Evolutionary conservation across 108 stramenopile species (phyloP).

Genomic region (Cylindrotheca fusiformis): DNA sequence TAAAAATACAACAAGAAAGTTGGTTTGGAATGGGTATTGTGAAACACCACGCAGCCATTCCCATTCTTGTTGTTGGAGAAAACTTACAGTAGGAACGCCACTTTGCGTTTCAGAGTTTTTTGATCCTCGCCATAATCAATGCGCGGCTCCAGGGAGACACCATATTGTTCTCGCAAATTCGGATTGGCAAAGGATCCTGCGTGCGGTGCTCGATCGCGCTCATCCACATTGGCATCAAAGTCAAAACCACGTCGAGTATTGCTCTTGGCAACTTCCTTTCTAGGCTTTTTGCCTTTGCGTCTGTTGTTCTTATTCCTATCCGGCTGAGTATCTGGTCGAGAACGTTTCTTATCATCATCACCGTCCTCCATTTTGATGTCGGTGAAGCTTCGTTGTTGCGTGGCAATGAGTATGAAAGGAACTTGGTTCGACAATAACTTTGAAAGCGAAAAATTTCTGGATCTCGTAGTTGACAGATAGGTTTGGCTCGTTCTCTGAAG

Average conservation of each 20-base stretch:
- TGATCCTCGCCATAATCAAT: conserved; percentile 1
- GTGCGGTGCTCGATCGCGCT: conserved; percentile 34
- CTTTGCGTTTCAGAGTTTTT: conserved; percentile 41
- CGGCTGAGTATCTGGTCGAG: too few relatives aligned
- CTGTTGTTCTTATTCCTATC: neutral
- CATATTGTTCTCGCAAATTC: conserved; percentile 48
- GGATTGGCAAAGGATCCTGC: conserved; percentile 70
- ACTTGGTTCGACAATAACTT: too few relatives aligned
- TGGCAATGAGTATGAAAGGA: too few relatives aligned
- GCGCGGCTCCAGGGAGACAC: conserved; percentile 11
- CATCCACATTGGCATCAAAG: conserved; percentile 22
- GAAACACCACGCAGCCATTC: conserved; percentile 60
- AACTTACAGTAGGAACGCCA: conserved; percentile 55
- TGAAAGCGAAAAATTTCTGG: too few relatives aligned
- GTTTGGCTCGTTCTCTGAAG: too few relatives aligned
- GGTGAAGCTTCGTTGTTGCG: too few relatives aligned
- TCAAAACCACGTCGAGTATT: neutral
- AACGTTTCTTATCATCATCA: too few relatives aligned
- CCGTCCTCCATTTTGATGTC: too few relatives aligned
- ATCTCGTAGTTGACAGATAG: too few relatives aligned
- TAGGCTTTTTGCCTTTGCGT: conserved; percentile 8
- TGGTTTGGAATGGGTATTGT: conserved; percentile 8
- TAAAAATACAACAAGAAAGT: conserved; percentile 38
- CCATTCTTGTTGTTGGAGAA: conserved; percentile 54
- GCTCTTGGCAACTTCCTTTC: conserved; percentile 10